These are phyloP conservation scores for Rubia yunnanensis DNA, from an alignment of 257 asterid species.

Conservation along the genomic window DNA sequence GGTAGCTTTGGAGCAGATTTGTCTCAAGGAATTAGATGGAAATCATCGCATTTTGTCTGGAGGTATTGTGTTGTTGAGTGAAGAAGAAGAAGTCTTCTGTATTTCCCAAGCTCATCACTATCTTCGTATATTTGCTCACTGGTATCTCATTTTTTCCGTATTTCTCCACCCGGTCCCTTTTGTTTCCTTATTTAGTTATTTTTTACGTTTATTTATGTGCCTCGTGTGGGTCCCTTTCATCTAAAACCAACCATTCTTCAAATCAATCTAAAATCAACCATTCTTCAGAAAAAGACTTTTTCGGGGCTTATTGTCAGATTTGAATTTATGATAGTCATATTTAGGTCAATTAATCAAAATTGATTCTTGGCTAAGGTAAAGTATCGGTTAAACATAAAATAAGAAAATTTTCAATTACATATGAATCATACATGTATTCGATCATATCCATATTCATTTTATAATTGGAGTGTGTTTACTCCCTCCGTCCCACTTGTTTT, in stretches of 20 bases:
- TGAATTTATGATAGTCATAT: too few relatives aligned
- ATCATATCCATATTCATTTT: too few relatives aligned
- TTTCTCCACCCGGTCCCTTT: neutral
- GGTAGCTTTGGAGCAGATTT: slow-evolving; percentile 11
- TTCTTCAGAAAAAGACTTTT: too few relatives aligned
- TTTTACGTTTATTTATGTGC: neutral
- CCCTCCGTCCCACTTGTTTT: too few relatives aligned
- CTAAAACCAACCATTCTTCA: neutral
- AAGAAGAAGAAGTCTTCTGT: neutral
- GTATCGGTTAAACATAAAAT: too few relatives aligned
- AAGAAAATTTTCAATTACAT: too few relatives aligned
- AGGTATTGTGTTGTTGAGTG: neutral
- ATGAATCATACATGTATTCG: too few relatives aligned
- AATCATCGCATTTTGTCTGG: neutral
- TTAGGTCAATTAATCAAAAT: too few relatives aligned
- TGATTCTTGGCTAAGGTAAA: too few relatives aligned
- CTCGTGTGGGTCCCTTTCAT: neutral
- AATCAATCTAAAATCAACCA: too few relatives aligned
- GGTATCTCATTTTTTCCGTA: neutral
- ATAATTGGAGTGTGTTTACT: too few relatives aligned
- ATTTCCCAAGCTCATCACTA: neutral
- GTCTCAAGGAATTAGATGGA: neutral
- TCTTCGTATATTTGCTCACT: neutral
- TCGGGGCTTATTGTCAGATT: too few relatives aligned
- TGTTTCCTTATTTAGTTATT: neutral